Conservation (phyloP, 73 alveolate genomes). For the Breviolum minutum region DNA sequence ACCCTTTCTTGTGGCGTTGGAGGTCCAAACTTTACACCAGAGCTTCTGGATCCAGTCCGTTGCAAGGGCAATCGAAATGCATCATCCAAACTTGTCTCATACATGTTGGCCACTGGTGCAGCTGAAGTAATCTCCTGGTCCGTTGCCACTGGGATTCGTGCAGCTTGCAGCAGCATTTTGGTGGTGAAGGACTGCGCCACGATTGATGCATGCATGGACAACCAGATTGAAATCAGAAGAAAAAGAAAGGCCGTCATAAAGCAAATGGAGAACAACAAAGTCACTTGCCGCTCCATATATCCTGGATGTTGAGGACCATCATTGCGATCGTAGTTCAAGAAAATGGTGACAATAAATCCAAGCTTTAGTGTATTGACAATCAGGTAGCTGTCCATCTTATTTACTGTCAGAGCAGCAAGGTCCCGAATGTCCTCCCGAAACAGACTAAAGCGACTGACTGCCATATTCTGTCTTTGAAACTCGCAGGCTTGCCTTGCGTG, state of each 20-base stretch:
- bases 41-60: background rate
- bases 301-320: conserved; percentile 37
- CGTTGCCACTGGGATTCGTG: conserved; percentile 48
- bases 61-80: conserved; percentile 59
- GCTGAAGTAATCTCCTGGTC: conserved; percentile 36
- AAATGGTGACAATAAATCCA: conserved; percentile 71
- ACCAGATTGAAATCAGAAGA: conserved; percentile 50
- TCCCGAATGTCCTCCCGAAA: conserved; percentile 85
- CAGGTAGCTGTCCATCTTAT: conserved; percentile 86
- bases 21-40: background rate
- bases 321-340: conserved; percentile 46
- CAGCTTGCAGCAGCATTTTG: conserved; percentile 48
- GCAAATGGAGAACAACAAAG: conserved; percentile 42
- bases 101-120: conserved; percentile 25
- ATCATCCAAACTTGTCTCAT: conserved; percentile 30
- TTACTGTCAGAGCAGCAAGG: conserved; percentile 63
- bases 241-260: conserved; percentile 42
- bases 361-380: conserved; percentile 56
- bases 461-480: conserved; percentile 61
- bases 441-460: conserved; percentile 26
- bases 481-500: conserved; percentile 12
- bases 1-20: background rate
- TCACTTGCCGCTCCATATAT: conserved; percentile 84
- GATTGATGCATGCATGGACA: conserved; percentile 67
- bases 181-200: conserved; percentile 73